Base-by-base conservation (phyloP, 2,329 filamentous ascomycete genomes). In the Colletotrichum echinochloae region DNA sequence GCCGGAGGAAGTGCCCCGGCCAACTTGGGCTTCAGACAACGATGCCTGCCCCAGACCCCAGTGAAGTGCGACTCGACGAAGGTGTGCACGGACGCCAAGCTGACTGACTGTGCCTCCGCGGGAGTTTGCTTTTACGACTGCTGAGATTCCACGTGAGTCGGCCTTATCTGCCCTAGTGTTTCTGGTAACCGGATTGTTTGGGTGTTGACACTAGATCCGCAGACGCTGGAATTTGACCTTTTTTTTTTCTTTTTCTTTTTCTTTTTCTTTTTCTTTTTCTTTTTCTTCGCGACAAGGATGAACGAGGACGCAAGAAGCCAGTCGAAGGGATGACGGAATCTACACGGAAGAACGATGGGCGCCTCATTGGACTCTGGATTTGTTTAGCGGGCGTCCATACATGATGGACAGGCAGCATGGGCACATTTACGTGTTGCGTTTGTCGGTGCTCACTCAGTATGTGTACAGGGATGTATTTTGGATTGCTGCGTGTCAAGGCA, bases 71-170 rank as follows among this genome's bases (percentile, higher is more conserved):
- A 18, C 7, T 1, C 2, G 41, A 20, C 0, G 39, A 41, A 33
- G 5, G 30, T 8, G 0, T 41, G 39, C 39, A 7, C 18, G 16
- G n/a, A n/a, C 1, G 1, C 6, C 1, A 7, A 1, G 39, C 9
- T 46, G 16, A 20, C 20, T 11, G 20, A 46, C 41, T 46, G 41
- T n/a, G 20, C 18, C 1, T 0, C 20, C 5, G 41, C 20, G 1
- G 18, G 18, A 5, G 8, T n/a, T 5, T 46, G 41, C 41, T 46
- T 1, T 5, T 46, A n/a, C 41, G 5, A n/a, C 9, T 46, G 41
- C 41, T 46, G 41, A 46, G 41, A 8, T 46, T 12, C 41, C 20
- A 46, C 8, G 39, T n/a, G 41, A 23, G 41, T 12, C 7, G 41
- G 4, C 41, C 41, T 7, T 37, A 9, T 37, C 39, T 46, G 41